These are phyloP conservation scores for Cryptomeria japonica DNA, from an alignment of 75 land plant species.

Conservation along the genomic window DNA sequence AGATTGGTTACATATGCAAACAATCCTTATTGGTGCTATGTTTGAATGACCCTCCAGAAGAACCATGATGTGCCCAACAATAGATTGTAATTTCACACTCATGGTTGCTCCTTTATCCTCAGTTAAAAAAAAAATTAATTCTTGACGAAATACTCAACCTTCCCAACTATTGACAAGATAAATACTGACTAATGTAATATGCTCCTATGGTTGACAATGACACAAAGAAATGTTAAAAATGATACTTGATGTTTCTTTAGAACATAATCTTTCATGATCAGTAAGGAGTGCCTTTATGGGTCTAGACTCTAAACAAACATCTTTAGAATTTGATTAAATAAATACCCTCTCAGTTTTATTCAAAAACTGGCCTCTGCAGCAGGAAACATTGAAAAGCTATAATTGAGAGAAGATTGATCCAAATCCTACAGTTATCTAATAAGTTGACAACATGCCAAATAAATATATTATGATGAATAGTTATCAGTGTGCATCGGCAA, in stretches of 20 bases:
- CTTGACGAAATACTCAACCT: background rate
- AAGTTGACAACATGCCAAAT: no score
- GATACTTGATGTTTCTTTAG: background rate
- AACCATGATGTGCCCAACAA: no score
- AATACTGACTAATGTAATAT: no score
- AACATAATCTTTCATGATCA: background rate
- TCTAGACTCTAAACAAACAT: background rate
- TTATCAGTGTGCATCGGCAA: background rate
- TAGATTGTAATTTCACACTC: no score
- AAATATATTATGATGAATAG: background rate
- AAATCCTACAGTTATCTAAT: background rate
- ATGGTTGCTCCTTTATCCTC: background rate
- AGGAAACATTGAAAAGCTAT: background rate
- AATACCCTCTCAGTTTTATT: background rate
- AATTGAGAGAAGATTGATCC: background rate
- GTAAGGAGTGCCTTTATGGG: background rate
- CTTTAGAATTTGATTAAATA: background rate
- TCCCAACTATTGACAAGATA: background rate
- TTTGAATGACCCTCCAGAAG: background rate
- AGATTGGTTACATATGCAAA: no score
- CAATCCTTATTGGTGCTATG: background rate
- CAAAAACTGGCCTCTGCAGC: background rate
- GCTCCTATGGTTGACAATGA: background rate
- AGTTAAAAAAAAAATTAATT: no score
- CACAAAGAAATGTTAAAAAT: background rate